A percentile compares a stretch with the other conserved stretches of the same genome.
These are phyloP conservation scores for Silene vulgaris DNA, from an alignment of 179 eudicot genomes.

Conservation along the genomic window DNA sequence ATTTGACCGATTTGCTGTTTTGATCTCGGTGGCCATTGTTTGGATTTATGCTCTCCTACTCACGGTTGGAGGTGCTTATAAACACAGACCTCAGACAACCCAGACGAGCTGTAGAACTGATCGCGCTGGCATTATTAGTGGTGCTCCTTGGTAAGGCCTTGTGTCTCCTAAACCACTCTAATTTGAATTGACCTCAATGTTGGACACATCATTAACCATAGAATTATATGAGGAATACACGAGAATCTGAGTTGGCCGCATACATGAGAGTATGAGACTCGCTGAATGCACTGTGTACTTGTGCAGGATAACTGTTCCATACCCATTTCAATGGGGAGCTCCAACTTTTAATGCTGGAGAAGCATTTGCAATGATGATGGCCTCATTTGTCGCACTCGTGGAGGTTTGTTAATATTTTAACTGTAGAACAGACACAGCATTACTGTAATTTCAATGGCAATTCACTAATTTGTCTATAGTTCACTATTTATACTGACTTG, in stretches of 20 bases:
- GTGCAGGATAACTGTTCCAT: conserved; percentile 80
- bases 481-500: conserved; percentile 4
- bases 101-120: conserved; percentile 87
- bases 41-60: conserved; percentile 88
- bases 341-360: conserved; percentile 94
- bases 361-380: conserved; percentile 96
- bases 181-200: neutral
- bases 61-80: conserved; percentile 89
- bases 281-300: neutral
- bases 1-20: conserved; percentile 77
- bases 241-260: no score
- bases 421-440: neutral
- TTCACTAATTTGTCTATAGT: neutral
- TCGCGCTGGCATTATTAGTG: conserved; percentile 76
- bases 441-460: neutral
- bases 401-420: conserved; percentile 49
- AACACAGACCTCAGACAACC: conserved; percentile 52
- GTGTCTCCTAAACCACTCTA: no score
- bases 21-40: conserved; percentile 72
- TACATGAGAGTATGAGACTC: no score
- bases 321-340: conserved; percentile 98
- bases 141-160: conserved; percentile 65
- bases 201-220: neutral
- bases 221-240: no score
- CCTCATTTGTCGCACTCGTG: conserved; percentile 83